Evolutionary conservation across 1,284 basidiomycete genomes (phyloP).

Genomic region (Trichosporon asahii): DNA sequence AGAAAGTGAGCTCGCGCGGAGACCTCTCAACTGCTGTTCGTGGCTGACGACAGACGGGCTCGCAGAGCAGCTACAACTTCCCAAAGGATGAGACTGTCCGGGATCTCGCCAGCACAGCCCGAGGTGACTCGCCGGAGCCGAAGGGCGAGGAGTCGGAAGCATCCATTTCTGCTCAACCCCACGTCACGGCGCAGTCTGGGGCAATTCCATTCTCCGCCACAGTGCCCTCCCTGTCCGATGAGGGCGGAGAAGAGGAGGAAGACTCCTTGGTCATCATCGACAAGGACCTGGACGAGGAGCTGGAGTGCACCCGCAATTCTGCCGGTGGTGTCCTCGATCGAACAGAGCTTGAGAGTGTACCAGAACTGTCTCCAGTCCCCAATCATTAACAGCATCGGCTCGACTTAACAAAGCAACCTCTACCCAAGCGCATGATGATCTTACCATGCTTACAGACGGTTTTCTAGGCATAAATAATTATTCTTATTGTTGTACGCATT

Average conservation of each 20-base stretch:
- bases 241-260: not conserved
- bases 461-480: constrained; percentile 5
- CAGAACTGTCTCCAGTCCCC: not conserved
- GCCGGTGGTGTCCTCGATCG: not conserved
- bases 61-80: constrained; percentile 2
- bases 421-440: not conserved
- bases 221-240: not conserved
- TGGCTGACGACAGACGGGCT: not conserved
- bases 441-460: not conserved
- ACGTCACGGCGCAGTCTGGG: not conserved
- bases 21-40: too few relatives aligned
- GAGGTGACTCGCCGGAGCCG: not conserved
- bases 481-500: constrained; percentile 10
- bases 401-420: not conserved
- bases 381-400: not conserved
- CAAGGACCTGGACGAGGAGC: not conserved
- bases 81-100: not conserved
- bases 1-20: not conserved
- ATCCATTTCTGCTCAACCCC: not conserved
- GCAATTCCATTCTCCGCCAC: not conserved
- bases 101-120: not conserved
- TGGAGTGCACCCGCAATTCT: not conserved
- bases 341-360: not conserved
- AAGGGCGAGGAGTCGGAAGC: not conserved
- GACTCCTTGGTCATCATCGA: constrained; percentile 3